Evolutionary conservation across 352 stramenopile genomes (phyloP).

Genomic region (Phytophthora vignae): DNA sequence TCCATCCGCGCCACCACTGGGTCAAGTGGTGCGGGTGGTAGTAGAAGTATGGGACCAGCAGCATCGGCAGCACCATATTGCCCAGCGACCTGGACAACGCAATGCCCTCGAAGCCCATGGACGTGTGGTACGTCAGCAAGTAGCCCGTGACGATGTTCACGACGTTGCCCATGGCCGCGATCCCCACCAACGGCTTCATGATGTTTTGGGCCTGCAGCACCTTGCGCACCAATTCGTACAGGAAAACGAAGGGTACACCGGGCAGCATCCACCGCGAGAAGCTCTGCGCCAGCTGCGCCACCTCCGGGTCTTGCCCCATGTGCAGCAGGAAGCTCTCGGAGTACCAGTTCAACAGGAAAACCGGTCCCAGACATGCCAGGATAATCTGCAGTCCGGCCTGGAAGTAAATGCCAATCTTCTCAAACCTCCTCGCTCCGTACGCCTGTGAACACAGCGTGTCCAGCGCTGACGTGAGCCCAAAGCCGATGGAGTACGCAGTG

Average conservation of each 20-base stretch:
- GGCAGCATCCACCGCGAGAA: conserved; percentile 70
- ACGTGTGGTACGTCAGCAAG: conserved; percentile 78
- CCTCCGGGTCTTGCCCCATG: conserved; percentile 56
- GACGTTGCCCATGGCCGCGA: conserved; percentile 64
- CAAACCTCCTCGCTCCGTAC: conserved; percentile 60
- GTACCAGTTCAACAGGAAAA: conserved; percentile 74
- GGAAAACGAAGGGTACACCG: conserved; percentile 75
- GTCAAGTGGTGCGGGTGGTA: conserved; percentile 40
- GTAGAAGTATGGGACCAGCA: conserved; percentile 68
- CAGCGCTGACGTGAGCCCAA: conserved; percentile 72
- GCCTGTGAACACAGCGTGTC: conserved; percentile 83
- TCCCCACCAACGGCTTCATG: conserved; percentile 74
- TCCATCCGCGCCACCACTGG: conserved; percentile 59
- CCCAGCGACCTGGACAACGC: conserved; percentile 67
- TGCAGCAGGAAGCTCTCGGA: conserved; percentile 51
- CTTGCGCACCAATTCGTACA: conserved; percentile 87
- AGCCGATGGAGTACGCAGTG: conserved; percentile 63
- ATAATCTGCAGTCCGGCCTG: conserved; percentile 74
- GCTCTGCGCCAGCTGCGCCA: conserved; percentile 60
- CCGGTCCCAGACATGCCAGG: conserved; percentile 43
- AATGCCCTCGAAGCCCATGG: conserved; percentile 75
- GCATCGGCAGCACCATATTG: conserved; percentile 54
- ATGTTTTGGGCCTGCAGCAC: conserved; percentile 84
- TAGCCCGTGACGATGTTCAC: conserved; percentile 72
- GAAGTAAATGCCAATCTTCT: conserved; percentile 84